phyloP scores from a whole-genome alignment of 306 rosid genomes.

The Trifolium pratense region DNA sequence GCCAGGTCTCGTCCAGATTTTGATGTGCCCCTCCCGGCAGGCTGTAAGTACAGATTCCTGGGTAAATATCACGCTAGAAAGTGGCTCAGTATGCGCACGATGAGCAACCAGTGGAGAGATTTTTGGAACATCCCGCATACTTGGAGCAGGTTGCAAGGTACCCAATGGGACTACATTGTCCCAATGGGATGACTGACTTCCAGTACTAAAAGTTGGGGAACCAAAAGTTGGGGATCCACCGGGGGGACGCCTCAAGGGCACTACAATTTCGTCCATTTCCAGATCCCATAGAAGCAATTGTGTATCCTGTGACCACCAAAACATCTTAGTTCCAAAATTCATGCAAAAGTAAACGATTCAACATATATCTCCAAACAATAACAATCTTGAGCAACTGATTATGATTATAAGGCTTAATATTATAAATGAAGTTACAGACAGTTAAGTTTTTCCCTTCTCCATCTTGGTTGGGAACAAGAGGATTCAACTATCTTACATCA shows the following conservation, averaged over 20 bases:
- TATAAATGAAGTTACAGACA: constrained; percentile 22
- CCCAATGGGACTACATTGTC: constrained; percentile 79
- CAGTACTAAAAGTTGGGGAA: constrained; percentile 87
- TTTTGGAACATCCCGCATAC: constrained; percentile 87
- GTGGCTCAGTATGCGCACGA: constrained; percentile 91
- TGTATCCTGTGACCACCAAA: constrained; percentile 76
- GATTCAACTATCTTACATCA: constrained; percentile 13
- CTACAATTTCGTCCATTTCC: constrained; percentile 88
- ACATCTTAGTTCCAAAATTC: constrained; percentile 17
- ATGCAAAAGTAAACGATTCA: background rate
- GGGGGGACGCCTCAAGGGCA: constrained; percentile 86
- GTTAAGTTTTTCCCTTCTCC: constrained; percentile 19
- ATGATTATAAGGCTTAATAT: background rate
- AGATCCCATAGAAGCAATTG: constrained; percentile 96
- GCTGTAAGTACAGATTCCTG: constrained; percentile 85
- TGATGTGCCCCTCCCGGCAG: constrained; percentile 94
- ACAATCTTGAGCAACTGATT: constrained; percentile 28
- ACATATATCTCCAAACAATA: background rate
- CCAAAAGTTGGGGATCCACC: constrained; percentile 94
- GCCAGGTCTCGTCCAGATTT: constrained; percentile 87
- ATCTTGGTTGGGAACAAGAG: background rate
- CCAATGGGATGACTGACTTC: constrained; percentile 97
- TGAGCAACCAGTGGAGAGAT: constrained; percentile 85
- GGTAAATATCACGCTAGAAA: constrained; percentile 82
- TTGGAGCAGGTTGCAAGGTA: constrained; percentile 89